Percentiles rank a stretch among this genome's conserved stretches.
Evolutionary conservation across 225 moss, liverwort and hornwort species (phyloP).

Genomic region (Rhytidiadelphus loreus): DNA sequence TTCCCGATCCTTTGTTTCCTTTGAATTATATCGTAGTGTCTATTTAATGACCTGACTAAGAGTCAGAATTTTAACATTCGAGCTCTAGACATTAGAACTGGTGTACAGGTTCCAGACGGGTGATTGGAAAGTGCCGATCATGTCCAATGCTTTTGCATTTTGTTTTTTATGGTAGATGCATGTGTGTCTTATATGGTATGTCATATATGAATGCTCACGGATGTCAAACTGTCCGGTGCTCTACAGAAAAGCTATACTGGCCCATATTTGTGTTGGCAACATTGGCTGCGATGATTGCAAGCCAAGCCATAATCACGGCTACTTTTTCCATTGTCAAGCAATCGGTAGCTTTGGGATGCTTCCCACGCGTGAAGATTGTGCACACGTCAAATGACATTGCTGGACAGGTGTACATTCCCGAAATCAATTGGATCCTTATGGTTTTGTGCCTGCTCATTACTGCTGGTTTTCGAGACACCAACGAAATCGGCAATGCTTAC

Average conservation of each 20-base stretch:
- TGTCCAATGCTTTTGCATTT: not conserved
- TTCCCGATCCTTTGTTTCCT: not conserved
- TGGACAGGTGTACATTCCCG: conserved; percentile 88
- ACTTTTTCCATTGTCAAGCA: conserved; percentile 94
- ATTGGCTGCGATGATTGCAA: conserved; percentile 78
- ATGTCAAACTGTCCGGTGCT: not conserved
- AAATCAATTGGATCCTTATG: conserved; percentile 95
- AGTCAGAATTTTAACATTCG: not conserved
- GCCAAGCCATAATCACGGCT: conserved; percentile 95
- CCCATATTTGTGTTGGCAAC: conserved; percentile 87
- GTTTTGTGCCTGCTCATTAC: conserved; percentile 67
- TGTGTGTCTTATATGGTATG: not conserved
- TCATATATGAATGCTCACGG: not conserved
- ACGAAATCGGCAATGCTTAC: conserved; percentile 88
- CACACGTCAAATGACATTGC: conserved; percentile 65
- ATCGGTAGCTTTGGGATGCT: conserved; percentile 68
- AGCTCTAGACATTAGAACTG: not conserved
- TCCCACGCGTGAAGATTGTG: conserved; percentile 84
- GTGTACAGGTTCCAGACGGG: not conserved
- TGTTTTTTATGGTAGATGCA: not conserved
- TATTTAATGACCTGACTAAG: not conserved
- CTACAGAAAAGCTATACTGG: conserved; percentile 73
- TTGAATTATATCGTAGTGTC: not conserved
- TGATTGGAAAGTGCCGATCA: not conserved
- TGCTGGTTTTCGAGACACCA: conserved; percentile 71